Conservation (phyloP, 495 filamentous ascomycete genomes). For the Apodospora peruviana region DNA sequence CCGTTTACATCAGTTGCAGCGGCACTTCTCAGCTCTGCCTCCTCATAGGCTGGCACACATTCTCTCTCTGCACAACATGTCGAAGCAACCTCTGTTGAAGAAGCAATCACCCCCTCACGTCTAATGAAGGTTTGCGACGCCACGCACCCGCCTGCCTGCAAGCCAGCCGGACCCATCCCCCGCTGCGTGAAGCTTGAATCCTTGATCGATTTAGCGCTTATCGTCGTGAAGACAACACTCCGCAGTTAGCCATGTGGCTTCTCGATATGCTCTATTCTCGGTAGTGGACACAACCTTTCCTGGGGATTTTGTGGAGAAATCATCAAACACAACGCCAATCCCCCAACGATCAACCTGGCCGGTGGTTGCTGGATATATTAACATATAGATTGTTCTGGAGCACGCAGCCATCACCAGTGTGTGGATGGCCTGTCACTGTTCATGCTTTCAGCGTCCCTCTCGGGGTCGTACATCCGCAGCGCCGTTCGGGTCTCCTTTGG, state of each 20-base stretch:
- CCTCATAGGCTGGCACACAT: background rate
- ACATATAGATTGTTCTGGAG: background rate
- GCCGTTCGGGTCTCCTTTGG: slow-evolving; percentile 1
- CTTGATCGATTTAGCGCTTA: background rate
- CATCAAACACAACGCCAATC: background rate
- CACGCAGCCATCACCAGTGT: too few relatives aligned
- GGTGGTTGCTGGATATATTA: background rate
- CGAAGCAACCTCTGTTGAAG: background rate
- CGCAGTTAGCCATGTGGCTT: background rate
- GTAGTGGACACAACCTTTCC: background rate
- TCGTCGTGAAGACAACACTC: background rate
- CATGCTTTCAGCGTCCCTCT: background rate
- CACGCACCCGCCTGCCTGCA: too few relatives aligned
- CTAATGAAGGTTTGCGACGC: too few relatives aligned
- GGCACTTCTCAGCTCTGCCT: background rate
- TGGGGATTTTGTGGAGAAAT: background rate
- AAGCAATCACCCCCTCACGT: too few relatives aligned
- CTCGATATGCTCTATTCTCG: background rate
- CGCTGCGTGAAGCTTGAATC: background rate
- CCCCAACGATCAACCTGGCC: background rate
- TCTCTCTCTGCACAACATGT: background rate
- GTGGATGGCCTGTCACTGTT: background rate
- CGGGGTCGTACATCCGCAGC: slow-evolving; percentile 1
- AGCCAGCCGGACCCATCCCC: background rate
- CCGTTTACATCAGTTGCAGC: background rate